Evolutionary conservation across 257 asterid species (phyloP).

Genomic region (Misopates orontium): DNA sequence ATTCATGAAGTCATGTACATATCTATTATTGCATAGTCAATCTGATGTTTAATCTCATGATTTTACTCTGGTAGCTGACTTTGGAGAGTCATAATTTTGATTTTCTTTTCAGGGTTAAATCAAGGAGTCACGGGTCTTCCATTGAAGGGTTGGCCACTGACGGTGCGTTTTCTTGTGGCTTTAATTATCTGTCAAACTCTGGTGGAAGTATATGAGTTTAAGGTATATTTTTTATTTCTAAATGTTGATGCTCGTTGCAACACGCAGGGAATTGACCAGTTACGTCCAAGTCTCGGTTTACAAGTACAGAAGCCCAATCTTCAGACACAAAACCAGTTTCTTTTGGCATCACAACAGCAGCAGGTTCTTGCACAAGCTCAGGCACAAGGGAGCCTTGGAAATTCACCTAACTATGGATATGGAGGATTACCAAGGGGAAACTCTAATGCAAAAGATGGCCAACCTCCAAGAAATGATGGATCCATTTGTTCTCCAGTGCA

Average conservation of each 20-base stretch:
- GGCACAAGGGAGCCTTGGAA: constrained; percentile 85
- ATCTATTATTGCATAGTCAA: constrained; percentile 1
- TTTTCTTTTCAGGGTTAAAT: constrained; percentile 61
- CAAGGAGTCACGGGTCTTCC: constrained; percentile 95
- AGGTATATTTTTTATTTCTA: constrained; percentile 13
- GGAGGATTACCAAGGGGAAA: constrained; percentile 91
- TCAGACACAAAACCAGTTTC: constrained; percentile 79
- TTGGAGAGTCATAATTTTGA: constrained; percentile 22
- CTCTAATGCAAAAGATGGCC: constrained; percentile 84
- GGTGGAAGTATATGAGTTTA: constrained; percentile 14
- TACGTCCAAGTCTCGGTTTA: constrained; percentile 83
- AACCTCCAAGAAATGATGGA: constrained; percentile 89
- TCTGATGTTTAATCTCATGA: constrained; percentile 1
- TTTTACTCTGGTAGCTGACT: neutral
- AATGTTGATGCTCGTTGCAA: constrained; percentile 29
- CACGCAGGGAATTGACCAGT: constrained; percentile 87
- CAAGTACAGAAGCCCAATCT: constrained; percentile 90
- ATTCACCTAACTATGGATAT: constrained; percentile 71
- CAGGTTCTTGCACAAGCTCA: constrained; percentile 94
- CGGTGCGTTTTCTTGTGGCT: constrained; percentile 61
- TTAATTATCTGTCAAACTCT: constrained; percentile 22
- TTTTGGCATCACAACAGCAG: constrained; percentile 90
- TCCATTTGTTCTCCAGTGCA: constrained; percentile 94
- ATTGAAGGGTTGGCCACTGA: constrained; percentile 97
- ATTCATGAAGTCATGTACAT: constrained; percentile 11